Evolutionary conservation across 176 grass and related monocot species (phyloP).

Genomic region (Carex parvula): DNA sequence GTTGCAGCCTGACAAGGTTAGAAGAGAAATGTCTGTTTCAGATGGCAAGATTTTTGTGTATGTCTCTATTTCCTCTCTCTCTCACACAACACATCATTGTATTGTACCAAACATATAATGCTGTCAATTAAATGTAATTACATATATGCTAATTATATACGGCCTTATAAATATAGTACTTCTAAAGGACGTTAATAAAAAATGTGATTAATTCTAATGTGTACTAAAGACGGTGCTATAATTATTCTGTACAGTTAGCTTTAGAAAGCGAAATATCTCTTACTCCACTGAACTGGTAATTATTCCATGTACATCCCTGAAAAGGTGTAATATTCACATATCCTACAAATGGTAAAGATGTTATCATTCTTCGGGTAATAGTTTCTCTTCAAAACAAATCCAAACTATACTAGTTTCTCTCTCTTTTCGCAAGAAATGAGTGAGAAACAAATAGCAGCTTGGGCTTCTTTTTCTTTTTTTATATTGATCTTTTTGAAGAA

Average conservation of each 20-base stretch:
- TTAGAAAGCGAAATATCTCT: background rate
- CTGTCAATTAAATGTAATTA: background rate
- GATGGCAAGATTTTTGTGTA: slow-evolving; percentile 69
- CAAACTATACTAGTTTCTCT: background rate
- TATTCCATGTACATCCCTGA: background rate
- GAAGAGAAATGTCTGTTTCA: slow-evolving; percentile 58
- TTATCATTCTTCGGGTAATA: background rate
- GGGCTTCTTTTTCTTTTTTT: background rate
- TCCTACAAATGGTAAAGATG: background rate
- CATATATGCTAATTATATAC: background rate
- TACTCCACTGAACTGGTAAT: background rate
- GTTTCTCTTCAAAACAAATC: background rate
- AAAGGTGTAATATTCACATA: background rate
- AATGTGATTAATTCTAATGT: background rate
- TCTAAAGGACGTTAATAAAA: background rate
- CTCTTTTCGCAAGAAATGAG: background rate
- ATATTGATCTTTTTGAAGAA: background rate
- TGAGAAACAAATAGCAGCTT: background rate
- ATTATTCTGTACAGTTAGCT: background rate
- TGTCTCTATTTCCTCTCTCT: slow-evolving; percentile 22
- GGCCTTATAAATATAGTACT: background rate
- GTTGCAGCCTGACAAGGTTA: slow-evolving; percentile 91
- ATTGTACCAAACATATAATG: background rate
- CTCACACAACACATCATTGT: background rate
- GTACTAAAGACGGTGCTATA: background rate